Percentiles rank a stretch among this genome's conserved stretches.
These are phyloP conservation scores for Didymosphaeria variabile DNA, from an alignment of 2,329 filamentous ascomycete genomes.

Conservation along the genomic window DNA sequence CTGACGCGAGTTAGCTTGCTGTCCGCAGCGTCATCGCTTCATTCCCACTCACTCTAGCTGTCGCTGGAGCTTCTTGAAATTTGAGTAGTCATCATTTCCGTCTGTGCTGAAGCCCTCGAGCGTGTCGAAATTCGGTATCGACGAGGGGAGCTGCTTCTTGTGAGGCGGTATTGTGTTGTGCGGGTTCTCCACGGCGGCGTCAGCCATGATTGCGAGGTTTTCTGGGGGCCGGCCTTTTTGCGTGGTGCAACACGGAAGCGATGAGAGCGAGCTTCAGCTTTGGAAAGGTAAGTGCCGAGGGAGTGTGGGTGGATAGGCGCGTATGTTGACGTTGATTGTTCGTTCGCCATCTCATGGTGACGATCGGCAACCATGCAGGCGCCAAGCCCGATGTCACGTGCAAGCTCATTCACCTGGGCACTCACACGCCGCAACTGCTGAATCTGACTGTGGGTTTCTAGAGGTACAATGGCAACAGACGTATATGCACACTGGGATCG, in stretches of 20 bases:
- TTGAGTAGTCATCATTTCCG: constrained; percentile 90
- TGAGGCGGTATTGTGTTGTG: constrained; percentile 77
- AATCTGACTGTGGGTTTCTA: not conserved
- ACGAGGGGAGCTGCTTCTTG: constrained; percentile 79
- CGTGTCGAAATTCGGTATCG: constrained; percentile 88
- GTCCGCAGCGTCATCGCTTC: constrained; percentile 4
- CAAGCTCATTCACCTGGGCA: constrained; percentile 5
- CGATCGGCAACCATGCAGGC: constrained; percentile 27
- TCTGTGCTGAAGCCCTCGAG: constrained; percentile 85
- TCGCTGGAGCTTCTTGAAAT: constrained; percentile 93
- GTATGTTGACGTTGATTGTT: constrained; percentile 26
- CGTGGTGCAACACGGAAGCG: not conserved
- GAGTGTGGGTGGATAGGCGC: constrained; percentile 14
- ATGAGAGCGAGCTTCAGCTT: not conserved
- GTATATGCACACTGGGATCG: too few species aligned
- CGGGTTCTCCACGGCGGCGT: constrained; percentile 85
- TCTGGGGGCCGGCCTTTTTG: constrained; percentile 10
- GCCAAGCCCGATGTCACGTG: constrained; percentile 38
- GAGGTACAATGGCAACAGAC: too few species aligned
- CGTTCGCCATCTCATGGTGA: constrained; percentile 34
- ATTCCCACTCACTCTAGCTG: constrained; percentile 80
- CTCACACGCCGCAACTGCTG: not conserved
- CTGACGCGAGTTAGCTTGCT: constrained; percentile 56
- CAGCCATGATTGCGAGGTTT: constrained; percentile 70
- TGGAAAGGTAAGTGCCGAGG: constrained; percentile 10